Conservation (phyloP, 2,329 filamentous ascomycete species). For the Talaromyces sp. region DNA sequence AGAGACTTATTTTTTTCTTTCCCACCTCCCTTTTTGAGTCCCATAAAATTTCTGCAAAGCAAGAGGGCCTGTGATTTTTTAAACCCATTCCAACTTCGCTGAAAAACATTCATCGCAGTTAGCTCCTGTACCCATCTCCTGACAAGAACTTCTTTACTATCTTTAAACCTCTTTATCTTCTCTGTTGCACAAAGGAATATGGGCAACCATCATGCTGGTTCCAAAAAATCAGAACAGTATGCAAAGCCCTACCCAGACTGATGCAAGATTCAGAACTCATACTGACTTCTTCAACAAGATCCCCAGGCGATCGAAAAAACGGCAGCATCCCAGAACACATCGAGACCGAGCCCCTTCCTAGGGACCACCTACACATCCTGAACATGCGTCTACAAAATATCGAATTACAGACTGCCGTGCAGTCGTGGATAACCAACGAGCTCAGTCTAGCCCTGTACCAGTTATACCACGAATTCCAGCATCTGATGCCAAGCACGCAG, state of each 20-base stretch:
- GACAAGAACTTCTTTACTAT: neutral
- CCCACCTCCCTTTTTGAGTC: neutral
- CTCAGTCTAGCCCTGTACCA: neutral
- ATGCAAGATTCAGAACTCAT: neutral
- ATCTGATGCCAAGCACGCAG: neutral
- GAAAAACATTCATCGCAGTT: neutral
- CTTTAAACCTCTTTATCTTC: neutral
- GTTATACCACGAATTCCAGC: neutral
- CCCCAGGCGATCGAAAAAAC: neutral
- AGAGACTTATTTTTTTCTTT: too few species aligned
- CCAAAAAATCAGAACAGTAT: neutral
- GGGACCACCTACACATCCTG: neutral
- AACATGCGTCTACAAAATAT: neutral
- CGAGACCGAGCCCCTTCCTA: neutral
- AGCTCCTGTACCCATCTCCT: neutral
- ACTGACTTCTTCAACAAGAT: neutral
- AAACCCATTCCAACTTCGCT: neutral
- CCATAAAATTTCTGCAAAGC: neutral
- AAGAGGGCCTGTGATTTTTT: neutral
- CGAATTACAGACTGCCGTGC: neutral
- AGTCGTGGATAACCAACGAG: neutral
- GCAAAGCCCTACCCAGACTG: neutral
- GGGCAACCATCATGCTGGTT: neutral
- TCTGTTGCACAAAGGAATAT: neutral
- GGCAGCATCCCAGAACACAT: neutral